Evolutionary conservation across 257 asterid species (phyloP).

Genomic region (Craterostigma plantagineum): DNA sequence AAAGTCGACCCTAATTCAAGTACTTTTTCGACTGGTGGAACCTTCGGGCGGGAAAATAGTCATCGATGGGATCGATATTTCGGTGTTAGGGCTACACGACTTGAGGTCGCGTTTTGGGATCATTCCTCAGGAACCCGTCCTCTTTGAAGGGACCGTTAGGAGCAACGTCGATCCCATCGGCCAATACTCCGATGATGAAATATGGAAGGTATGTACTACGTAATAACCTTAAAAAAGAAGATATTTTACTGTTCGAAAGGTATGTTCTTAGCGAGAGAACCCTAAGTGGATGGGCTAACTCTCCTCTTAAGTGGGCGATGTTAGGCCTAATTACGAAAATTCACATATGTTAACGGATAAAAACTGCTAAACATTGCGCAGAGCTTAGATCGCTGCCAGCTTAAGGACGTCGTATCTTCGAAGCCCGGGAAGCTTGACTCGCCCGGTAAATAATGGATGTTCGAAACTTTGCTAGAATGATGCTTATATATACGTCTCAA

Average conservation of each 20-base stretch:
- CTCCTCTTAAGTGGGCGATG: no score
- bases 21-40: constrained; percentile 87
- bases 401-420: constrained; percentile 71
- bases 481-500: background rate
- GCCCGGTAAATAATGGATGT: constrained; percentile 29
- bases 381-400: constrained; percentile 97
- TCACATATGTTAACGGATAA: background rate
- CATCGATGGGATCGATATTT: constrained; percentile 59
- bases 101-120: constrained; percentile 90
- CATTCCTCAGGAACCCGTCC: constrained; percentile 98
- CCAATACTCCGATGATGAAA: constrained; percentile 66
- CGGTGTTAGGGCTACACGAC: constrained; percentile 77
- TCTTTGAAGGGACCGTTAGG: constrained; percentile 89
- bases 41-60: constrained; percentile 67
- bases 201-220: constrained; percentile 59
- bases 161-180: constrained; percentile 88
- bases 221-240: no score
- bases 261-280: no score
- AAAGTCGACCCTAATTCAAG: constrained; percentile 85
- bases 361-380: constrained; percentile 3
- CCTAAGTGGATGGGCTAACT: no score
- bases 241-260: no score
- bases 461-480: background rate
- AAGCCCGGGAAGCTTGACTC: constrained; percentile 84
- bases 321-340: no score